Evolutionary conservation across 768 basidiomycete species (phyloP).

Genomic region (Tulasnella sp.): DNA sequence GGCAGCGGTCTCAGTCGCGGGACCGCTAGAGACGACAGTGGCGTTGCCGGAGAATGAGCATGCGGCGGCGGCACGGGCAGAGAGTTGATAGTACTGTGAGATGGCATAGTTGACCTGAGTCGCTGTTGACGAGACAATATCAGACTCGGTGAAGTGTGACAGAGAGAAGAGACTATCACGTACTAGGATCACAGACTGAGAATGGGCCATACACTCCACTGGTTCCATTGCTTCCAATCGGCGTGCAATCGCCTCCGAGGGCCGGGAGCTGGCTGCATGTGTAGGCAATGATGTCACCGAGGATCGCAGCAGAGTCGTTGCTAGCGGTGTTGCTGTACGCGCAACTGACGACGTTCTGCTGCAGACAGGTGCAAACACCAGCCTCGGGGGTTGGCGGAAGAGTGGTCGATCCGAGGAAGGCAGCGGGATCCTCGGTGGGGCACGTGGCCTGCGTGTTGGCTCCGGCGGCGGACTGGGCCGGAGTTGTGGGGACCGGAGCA

Average conservation of each 20-base stretch:
- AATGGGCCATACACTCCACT: constrained; percentile 67
- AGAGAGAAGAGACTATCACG: constrained; percentile 23
- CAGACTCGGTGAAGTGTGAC: constrained; percentile 2
- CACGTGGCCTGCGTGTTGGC: constrained; percentile 44
- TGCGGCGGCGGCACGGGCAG: constrained; percentile 43
- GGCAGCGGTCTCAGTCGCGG: constrained; percentile 39
- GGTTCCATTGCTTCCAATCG: constrained; percentile 61
- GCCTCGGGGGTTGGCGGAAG: constrained; percentile 80
- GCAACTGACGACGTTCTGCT: constrained; percentile 52
- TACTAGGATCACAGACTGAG: constrained; percentile 71
- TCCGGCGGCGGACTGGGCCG: constrained; percentile 45
- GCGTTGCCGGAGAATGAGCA: constrained; percentile 60
- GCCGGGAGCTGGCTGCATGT: constrained; percentile 60
- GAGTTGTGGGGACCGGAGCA: constrained; percentile 46
- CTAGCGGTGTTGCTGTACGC: constrained; percentile 52
- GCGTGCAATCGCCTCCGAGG: constrained; percentile 47
- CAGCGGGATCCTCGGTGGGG: constrained; percentile 40
- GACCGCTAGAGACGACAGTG: constrained; percentile 50
- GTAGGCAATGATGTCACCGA: constrained; percentile 51
- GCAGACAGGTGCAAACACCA: constrained; percentile 66
- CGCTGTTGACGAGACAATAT: constrained; percentile 31
- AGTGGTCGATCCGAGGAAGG: constrained; percentile 49
- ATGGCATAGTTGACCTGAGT: constrained; percentile 76
- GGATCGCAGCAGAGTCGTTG: constrained; percentile 43
- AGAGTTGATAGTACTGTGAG: constrained; percentile 61